Base-by-base conservation (phyloP, 495 filamentous ascomycete genomes). In the Thozetella sp. region DNA sequence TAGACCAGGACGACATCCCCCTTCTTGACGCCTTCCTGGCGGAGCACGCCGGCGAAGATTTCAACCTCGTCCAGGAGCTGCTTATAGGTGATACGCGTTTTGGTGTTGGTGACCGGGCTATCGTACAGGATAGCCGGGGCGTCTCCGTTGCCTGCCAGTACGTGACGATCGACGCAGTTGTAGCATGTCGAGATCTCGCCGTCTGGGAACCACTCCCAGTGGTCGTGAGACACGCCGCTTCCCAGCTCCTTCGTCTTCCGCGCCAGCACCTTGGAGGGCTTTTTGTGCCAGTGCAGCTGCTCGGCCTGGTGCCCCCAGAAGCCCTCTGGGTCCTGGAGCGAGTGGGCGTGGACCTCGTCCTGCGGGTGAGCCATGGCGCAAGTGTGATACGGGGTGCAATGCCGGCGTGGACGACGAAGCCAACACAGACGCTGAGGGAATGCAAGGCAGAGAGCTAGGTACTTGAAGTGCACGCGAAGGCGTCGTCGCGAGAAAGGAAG, bases 1-100 rank as follows among this genome's bases (percentile, higher is more conserved):
- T 97, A 97, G 53, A 97, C 86, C 51, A 97, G 78, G n/a, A 97
- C 92, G 2, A 94, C 88, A 80, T 97, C 93, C 0, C 93, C 93
- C 72, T 86, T 91, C 65, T 79, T 84, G 9, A 97, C 89, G 0
- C 93, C 93, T 65, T 95, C 88, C 72, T 94, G 90, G 58, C 88
- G 76, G 57, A 97, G 72, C 0, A 95, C 93, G 10, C 88, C 93
- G 0, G 93, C 93, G 57, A 96, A 82, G 15, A 84, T 82, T 71
- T 94, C 90, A 2, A 97, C 90, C 67, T 97, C 92, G n/a, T 86
- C 76, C 13, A 94, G 82, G 22, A 97, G 72, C 70, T 92, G 79
- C 13, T 72, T 72, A 67, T 97, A 97, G 1, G 88, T 93, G 56
- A 84, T 85, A 26, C 80, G 83, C 66, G 88, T 77, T 68, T 93